Percentiles rank a stretch among this genome's conserved stretches.
Evolutionary conservation across 2,329 filamentous ascomycete genomes (phyloP).

Genomic region (Cercospora berteroae): DNA sequence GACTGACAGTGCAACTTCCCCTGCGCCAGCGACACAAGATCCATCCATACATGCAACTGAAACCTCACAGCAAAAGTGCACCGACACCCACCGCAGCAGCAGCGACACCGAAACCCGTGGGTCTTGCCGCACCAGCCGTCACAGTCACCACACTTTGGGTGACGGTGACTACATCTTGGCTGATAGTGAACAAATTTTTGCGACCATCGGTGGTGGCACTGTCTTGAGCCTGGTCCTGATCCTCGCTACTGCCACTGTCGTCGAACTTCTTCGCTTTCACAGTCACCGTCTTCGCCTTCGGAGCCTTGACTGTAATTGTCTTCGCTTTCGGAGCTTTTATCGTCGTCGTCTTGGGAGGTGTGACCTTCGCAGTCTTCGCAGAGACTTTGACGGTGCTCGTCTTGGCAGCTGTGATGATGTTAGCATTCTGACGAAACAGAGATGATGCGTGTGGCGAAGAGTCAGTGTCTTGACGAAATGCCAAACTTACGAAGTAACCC

Average conservation of each 20-base stretch:
- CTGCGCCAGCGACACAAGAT: neutral
- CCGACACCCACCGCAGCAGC: neutral
- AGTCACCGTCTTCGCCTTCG: neutral
- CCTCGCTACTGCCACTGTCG: neutral
- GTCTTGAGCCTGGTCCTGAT: neutral
- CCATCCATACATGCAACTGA: neutral
- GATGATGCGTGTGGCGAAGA: neutral
- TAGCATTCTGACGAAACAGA: neutral
- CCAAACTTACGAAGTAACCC: neutral
- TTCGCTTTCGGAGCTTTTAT: neutral
- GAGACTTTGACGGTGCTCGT: neutral
- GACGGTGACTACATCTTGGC: neutral
- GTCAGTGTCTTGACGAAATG: neutral
- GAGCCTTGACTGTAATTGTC: neutral
- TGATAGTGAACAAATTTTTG: neutral
- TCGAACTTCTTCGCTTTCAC: neutral
- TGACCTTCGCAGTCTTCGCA: neutral
- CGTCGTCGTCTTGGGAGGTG: neutral
- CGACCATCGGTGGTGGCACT: neutral
- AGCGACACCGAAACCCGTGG: neutral
- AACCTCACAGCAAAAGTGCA: neutral
- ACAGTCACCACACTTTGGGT: neutral
- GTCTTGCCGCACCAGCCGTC: neutral
- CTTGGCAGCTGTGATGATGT: neutral
- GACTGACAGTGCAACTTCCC: neutral